phyloP scores from a whole-genome alignment of 2,329 filamentous ascomycete genomes.

The Zasmidium citrigriseum region DNA sequence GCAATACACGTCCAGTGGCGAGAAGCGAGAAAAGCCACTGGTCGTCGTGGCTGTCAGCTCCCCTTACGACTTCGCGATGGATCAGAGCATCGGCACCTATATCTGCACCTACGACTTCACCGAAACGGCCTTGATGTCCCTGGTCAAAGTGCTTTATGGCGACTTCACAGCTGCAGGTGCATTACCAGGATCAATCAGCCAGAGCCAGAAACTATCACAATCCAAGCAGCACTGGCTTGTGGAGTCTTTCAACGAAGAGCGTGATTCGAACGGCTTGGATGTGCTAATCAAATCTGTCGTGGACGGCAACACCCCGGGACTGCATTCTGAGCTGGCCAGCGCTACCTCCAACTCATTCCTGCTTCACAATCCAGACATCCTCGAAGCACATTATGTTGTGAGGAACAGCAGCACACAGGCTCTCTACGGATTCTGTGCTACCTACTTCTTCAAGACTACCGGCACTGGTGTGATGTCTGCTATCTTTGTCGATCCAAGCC shows the following conservation, averaged over 20 bases:
- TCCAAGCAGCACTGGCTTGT: conserved; percentile 96
- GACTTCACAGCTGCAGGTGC: conserved; percentile 62
- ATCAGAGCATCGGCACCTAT: conserved; percentile 86
- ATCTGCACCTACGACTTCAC: conserved; percentile 97
- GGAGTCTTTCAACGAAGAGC: conserved; percentile 78
- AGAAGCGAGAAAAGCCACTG: conserved; percentile 75
- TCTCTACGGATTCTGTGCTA: conserved; percentile 88
- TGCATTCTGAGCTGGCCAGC: conserved; percentile 68
- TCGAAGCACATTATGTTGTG: conserved; percentile 87
- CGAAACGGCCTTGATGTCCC: conserved; percentile 81
- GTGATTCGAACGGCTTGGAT: conserved; percentile 73
- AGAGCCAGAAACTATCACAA: conserved; percentile 83
- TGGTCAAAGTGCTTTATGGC: conserved; percentile 82
- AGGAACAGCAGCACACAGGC: conserved; percentile 90
- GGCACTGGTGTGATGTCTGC: conserved; percentile 76
- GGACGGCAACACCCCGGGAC: conserved; percentile 64
- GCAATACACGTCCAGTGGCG: conserved; percentile 68
- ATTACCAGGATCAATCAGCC: conserved; percentile 72
- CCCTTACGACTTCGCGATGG: conserved; percentile 94
- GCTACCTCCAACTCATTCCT: conserved; percentile 76
- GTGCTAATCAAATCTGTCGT: conserved; percentile 72
- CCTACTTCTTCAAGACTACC: conserved; percentile 73
- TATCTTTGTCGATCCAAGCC: conserved; percentile 84
- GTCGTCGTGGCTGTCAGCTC: conserved; percentile 93
- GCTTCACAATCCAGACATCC: conserved; percentile 67